These are phyloP conservation scores for Parietichytrium sp. DNA, from an alignment of 108 stramenopile genomes.

Conservation along the genomic window DNA sequence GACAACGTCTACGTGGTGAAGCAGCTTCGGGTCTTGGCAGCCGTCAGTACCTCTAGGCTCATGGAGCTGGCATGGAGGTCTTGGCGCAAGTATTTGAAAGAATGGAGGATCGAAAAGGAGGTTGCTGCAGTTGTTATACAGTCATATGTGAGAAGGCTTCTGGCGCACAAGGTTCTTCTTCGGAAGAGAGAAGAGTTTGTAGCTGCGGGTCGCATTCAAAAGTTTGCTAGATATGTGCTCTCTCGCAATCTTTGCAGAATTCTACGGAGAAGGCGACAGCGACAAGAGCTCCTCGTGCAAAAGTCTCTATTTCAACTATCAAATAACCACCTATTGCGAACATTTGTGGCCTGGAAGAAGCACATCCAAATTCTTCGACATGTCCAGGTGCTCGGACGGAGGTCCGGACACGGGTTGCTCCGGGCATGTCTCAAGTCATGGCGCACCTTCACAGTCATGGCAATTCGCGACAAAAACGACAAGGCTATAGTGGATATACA, in stretches of 20 bases:
- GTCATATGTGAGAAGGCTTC: neutral
- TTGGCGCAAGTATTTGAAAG: neutral
- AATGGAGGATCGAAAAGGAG: neutral
- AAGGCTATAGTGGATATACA: neutral
- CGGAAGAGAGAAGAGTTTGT: neutral
- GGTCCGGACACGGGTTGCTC: neutral
- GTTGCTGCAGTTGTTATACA: neutral
- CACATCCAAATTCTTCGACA: neutral
- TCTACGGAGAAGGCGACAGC: neutral
- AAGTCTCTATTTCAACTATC: neutral
- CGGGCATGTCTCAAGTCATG: neutral
- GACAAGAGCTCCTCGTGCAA: neutral
- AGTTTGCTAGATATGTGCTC: neutral
- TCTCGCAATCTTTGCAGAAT: neutral
- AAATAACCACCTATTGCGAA: neutral
- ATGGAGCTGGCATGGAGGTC: neutral
- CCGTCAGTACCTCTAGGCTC: neutral
- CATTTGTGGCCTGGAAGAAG: neutral
- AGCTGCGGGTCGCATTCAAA: neutral
- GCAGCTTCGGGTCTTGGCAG: neutral
- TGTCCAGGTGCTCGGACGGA: neutral
- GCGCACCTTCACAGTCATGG: neutral
- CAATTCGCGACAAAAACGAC: neutral
- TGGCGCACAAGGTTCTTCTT: neutral
- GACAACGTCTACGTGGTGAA: neutral